Percentiles rank a stretch among this genome's conserved stretches.
Conservation (phyloP, 2,329 filamentous ascomycete genomes). For the Cladosporium sp. region DNA sequence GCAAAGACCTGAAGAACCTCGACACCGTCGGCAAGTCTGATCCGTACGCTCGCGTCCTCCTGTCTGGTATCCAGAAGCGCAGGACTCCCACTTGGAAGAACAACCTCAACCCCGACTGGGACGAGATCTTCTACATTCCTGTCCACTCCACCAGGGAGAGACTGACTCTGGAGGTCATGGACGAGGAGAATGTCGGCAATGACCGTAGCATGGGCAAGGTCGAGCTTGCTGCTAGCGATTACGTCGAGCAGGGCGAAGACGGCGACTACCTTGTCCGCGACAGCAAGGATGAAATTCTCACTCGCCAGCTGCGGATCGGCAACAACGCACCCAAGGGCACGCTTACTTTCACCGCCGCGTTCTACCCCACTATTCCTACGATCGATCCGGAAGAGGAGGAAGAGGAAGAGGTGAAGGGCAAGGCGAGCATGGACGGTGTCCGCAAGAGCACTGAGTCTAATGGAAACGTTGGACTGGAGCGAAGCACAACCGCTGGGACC, state of each 20-base stretch:
- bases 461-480: conserved; percentile 6
- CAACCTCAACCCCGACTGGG: conserved; percentile 90
- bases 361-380: conserved; percentile 83
- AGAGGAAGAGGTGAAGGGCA: conserved; percentile 31
- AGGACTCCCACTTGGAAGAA: conserved; percentile 94
- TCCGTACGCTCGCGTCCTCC: conserved; percentile 79
- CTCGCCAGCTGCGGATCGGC: conserved; percentile 66
- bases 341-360: conserved; percentile 75
- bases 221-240: conserved; percentile 72
- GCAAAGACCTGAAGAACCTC: conserved; percentile 77
- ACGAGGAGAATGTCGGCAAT: conserved; percentile 84
- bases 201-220: conserved; percentile 80
- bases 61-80: conserved; percentile 85
- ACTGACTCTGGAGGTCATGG: conserved; percentile 89
- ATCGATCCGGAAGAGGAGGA: conserved; percentile 85
- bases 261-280: conserved; percentile 79
- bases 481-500: conserved; percentile 33
- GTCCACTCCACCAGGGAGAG: conserved; percentile 80
- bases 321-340: conserved; percentile 70
- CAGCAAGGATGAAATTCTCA: conserved; percentile 56
- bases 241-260: conserved; percentile 66
- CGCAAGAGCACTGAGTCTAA: conserved; percentile 15
- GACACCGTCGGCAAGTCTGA: conserved; percentile 97
- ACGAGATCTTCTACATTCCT: conserved; percentile 91
- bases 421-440: conserved; percentile 17